Percentiles rank a stretch among this genome's conserved stretches.
These are phyloP conservation scores for Eutrema heterophyllum DNA, from an alignment of 345 rosid genomes.

Conservation along the genomic window DNA sequence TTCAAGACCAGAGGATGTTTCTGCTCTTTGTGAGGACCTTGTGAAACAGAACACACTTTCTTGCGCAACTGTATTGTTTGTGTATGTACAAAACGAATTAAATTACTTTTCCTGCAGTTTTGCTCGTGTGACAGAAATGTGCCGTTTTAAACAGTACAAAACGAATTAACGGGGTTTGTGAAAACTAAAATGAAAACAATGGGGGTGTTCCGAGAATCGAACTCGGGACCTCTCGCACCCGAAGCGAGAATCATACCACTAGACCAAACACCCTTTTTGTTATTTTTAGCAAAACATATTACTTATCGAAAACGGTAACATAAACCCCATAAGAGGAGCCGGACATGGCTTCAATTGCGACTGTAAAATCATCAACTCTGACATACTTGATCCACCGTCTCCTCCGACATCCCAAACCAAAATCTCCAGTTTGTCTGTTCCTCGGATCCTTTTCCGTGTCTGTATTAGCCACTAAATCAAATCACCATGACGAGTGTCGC, in stretches of 20 bases:
- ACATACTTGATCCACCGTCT: neutral
- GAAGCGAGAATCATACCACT: constrained; percentile 99
- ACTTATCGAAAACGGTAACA: neutral
- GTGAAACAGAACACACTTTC: neutral
- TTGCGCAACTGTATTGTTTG: too few species aligned
- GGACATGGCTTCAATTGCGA: neutral
- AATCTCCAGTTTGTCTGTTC: neutral
- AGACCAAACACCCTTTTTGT: constrained; percentile 68
- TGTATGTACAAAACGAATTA: too few species aligned
- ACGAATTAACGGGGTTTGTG: neutral
- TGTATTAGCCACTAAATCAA: too few species aligned
- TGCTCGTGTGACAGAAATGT: neutral
- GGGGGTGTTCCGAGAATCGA: constrained; percentile 93
- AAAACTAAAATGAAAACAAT: neutral
- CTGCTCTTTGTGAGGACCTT: neutral
- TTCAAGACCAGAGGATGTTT: neutral
- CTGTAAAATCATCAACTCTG: neutral
- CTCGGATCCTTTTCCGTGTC: too few species aligned
- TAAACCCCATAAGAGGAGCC: neutral
- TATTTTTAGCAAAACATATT: neutral
- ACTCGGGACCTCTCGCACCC: constrained; percentile 97
- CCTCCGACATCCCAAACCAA: constrained; percentile 4
- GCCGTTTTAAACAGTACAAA: neutral
- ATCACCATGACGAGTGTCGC: too few species aligned
- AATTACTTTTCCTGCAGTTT: neutral